Percentiles rank a stretch among this genome's conserved stretches.
phyloP scores from a whole-genome alignment of 768 basidiomycete genomes.

The Rhizopogon vulgaris region DNA sequence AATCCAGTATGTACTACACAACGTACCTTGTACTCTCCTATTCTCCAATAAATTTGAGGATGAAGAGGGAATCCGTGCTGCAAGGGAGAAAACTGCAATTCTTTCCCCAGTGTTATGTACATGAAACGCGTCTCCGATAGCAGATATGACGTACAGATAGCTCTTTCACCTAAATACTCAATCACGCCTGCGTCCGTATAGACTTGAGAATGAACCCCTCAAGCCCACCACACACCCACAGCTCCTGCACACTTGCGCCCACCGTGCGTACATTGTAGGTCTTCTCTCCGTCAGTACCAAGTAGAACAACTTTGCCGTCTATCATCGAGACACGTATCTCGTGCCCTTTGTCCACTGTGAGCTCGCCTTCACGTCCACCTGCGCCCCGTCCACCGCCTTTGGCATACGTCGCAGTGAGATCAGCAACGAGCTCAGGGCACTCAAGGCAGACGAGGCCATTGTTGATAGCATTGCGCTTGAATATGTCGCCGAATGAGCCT shows the following conservation, averaged over 20 bases:
- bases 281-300: constrained; percentile 35
- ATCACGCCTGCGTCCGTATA: constrained; percentile 37
- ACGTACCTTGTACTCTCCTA: too few relatives aligned
- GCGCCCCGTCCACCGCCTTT: constrained; percentile 69
- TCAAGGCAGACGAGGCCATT: constrained; percentile 96
- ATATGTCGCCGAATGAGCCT: constrained; percentile 99
- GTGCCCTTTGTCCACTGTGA: constrained; percentile 76
- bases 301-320: constrained; percentile 62
- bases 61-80: too few relatives aligned
- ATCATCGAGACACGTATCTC: constrained; percentile 59
- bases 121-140: background rate
- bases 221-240: constrained; percentile 93
- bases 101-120: background rate
- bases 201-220: constrained; percentile 86
- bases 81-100: too few relatives aligned
- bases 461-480: constrained; percentile 98
- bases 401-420: constrained; percentile 72
- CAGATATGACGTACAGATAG: background rate
- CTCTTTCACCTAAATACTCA: background rate
- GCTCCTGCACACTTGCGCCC: constrained; percentile 92
- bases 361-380: constrained; percentile 75
- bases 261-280: constrained; percentile 69
- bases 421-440: constrained; percentile 80
- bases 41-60: too few relatives aligned
- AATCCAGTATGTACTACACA: too few relatives aligned